phyloP scores from a whole-genome alignment of 805 yeast species.

The Spathaspora boniae region DNA sequence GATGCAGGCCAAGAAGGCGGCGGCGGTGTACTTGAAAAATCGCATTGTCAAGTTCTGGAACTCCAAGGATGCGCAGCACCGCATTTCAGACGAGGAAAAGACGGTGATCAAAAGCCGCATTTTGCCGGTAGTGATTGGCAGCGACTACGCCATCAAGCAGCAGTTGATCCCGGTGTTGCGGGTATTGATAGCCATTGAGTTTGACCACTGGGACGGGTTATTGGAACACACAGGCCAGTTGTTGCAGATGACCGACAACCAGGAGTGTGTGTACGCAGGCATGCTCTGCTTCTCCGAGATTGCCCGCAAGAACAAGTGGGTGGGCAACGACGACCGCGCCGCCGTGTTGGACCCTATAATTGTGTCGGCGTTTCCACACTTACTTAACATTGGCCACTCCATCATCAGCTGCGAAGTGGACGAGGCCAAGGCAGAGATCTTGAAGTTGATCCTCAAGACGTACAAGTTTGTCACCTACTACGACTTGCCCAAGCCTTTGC shows the following conservation, averaged over 20 bases:
- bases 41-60: conserved; percentile 64
- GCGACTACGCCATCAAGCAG: conserved; percentile 32
- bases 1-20: conserved; percentile 56
- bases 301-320: conserved; percentile 69
- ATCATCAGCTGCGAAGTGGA: conserved; percentile 28
- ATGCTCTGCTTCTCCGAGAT: conserved; percentile 68
- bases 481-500: conserved; percentile 67
- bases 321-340: conserved; percentile 45
- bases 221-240: conserved; percentile 30
- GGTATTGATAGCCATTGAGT: conserved; percentile 31
- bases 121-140: conserved; percentile 53
- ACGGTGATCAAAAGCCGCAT: conserved; percentile 68
- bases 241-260: conserved; percentile 17
- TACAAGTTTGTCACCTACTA: conserved; percentile 74
- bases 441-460: conserved; percentile 67
- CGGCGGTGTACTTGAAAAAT: conserved; percentile 83
- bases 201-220: conserved; percentile 34
- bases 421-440: conserved; percentile 60
- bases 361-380: conserved; percentile 56
- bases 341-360: conserved; percentile 43
- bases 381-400: conserved; percentile 63
- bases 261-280: conserved; percentile 52
- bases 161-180: conserved; percentile 37
- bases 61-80: conserved; percentile 15
- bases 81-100: conserved; percentile 67